phyloP scores from a whole-genome alignment of 495 filamentous ascomycete genomes.

The Podospora tetraspora region DNA sequence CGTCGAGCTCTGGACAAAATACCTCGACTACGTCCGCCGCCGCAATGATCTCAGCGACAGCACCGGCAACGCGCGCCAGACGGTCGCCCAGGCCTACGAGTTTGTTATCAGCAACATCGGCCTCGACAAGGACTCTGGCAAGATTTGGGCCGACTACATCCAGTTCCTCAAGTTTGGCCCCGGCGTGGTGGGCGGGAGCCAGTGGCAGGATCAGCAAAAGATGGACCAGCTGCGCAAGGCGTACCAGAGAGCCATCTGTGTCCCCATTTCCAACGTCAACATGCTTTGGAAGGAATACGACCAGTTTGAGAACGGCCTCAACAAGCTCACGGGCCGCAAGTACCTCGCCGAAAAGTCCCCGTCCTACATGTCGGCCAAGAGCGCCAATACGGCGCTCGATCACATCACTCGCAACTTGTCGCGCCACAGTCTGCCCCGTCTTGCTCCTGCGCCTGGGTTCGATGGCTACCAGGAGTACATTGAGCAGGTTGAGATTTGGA shows the following conservation, averaged over 20 bases:
- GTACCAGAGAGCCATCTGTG: constrained; percentile 80
- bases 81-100: constrained; percentile 79
- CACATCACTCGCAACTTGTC: constrained; percentile 75
- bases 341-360: constrained; percentile 87
- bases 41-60: constrained; percentile 80
- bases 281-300: constrained; percentile 95
- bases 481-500: constrained; percentile 86
- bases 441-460: constrained; percentile 80
- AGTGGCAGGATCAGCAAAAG: constrained; percentile 96
- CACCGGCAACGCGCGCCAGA: constrained; percentile 65
- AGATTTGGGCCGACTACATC: constrained; percentile 89
- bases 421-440: constrained; percentile 68
- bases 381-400: constrained; percentile 73
- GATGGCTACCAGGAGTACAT: constrained; percentile 81
- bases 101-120: constrained; percentile 86
- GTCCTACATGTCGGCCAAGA: constrained; percentile 88
- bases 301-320: constrained; percentile 84
- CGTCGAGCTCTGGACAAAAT: constrained; percentile 85
- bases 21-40: constrained; percentile 90
- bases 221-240: constrained; percentile 88
- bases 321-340: constrained; percentile 87
- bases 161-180: constrained; percentile 83
- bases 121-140: constrained; percentile 84
- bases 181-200: constrained; percentile 73
- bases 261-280: constrained; percentile 76